Conservation (phyloP, 202 grass and related monocot genomes). For the Panicum virgatum region DNA sequence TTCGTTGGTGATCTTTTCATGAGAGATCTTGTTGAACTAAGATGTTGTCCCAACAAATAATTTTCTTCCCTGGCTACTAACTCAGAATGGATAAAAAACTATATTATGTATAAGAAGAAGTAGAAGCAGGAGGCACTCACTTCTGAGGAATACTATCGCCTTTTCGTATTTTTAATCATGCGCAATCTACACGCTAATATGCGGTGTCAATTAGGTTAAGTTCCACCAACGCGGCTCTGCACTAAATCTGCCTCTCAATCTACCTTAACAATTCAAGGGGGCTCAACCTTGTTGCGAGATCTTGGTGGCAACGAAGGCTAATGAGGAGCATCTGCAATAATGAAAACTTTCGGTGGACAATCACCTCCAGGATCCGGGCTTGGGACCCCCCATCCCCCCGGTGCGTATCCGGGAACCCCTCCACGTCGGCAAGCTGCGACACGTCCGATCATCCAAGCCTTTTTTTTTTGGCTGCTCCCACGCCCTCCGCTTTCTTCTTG, state of each 20-base stretch:
- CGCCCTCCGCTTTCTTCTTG: background rate
- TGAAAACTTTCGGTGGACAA: conserved; percentile 34
- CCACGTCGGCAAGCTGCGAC: background rate
- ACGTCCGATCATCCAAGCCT: background rate
- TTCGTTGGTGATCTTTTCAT: background rate
- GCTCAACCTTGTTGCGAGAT: background rate
- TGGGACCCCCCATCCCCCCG: background rate
- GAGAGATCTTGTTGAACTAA: background rate
- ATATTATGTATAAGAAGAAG: background rate
- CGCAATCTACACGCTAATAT: background rate
- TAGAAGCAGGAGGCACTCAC: background rate
- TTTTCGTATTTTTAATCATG: background rate
- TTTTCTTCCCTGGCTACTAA: background rate
- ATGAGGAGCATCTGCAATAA: background rate
- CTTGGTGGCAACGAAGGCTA: background rate
- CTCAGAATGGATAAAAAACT: background rate
- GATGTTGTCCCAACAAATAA: background rate
- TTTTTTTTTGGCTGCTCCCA: background rate
- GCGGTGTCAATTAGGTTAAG: too few relatives aligned
- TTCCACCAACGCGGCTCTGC: background rate
- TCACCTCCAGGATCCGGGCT: background rate
- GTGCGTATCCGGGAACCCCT: background rate
- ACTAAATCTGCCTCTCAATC: background rate
- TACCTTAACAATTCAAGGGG: background rate
- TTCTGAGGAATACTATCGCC: background rate